These are phyloP conservation scores for Artomyces pyxidatus DNA, from an alignment of 768 basidiomycete species.

Conservation along the genomic window DNA sequence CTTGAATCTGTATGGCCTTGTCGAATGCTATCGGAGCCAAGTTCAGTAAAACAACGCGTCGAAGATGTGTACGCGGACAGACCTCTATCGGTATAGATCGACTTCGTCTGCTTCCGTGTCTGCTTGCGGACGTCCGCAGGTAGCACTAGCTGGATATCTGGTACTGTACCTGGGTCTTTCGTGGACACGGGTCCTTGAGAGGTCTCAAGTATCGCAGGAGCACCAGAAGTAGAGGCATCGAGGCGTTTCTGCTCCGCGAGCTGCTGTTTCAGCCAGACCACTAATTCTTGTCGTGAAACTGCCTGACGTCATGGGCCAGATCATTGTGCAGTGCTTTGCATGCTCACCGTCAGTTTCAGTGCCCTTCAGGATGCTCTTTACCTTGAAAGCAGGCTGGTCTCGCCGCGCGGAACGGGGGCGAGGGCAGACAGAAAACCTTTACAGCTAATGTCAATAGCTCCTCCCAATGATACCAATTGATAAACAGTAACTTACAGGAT, in stretches of 20 bases:
- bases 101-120: slow-evolving; percentile 61
- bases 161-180: slow-evolving; percentile 25
- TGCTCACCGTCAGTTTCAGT: slow-evolving; percentile 64
- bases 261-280: slow-evolving; percentile 66
- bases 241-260: slow-evolving; percentile 74
- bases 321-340: not conserved
- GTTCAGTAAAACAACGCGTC: not conserved
- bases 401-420: slow-evolving; percentile 47
- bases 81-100: slow-evolving; percentile 66
- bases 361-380: slow-evolving; percentile 75
- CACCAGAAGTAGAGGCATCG: slow-evolving; percentile 59
- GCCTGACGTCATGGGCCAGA: slow-evolving; percentile 15
- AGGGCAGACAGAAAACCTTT: slow-evolving; percentile 44
- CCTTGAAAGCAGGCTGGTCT: slow-evolving; percentile 66
- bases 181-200: slow-evolving; percentile 25
- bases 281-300: slow-evolving; percentile 62
- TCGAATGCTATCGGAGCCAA: slow-evolving; percentile 48
- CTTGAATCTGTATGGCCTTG: slow-evolving; percentile 46
- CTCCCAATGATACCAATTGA: not conserved
- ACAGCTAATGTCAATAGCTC: not conserved
- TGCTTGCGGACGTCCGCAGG: slow-evolving; percentile 69
- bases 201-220: slow-evolving; percentile 34
- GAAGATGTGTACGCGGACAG: slow-evolving; percentile 7
- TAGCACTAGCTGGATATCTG: slow-evolving; percentile 57
- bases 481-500: slow-evolving; percentile 70